A percentile compares a stretch with the other conserved stretches of the same genome.
Conservation (phyloP, 1,284 basidiomycete genomes). For the Ustilago nuda region DNA sequence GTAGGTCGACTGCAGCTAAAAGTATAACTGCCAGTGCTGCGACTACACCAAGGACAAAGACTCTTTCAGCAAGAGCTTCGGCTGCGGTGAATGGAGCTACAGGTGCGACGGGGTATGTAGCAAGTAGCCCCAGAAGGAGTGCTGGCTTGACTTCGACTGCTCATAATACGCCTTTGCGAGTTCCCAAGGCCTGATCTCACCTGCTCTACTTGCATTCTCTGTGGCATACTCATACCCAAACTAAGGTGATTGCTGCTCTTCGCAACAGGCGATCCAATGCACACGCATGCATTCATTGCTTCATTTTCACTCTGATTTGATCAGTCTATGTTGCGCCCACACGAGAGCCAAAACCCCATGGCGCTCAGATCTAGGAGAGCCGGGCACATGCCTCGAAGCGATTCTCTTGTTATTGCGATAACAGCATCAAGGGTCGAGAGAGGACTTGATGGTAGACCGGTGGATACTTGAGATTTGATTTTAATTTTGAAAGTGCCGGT, state of each 20-base stretch:
- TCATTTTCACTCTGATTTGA: no score
- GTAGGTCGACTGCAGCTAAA: neutral
- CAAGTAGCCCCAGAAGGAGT: slow-evolving; percentile 32
- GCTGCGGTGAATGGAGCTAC: neutral
- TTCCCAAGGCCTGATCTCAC: slow-evolving; percentile 12
- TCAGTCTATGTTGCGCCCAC: no score
- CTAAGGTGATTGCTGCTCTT: no score
- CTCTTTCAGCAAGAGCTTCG: slow-evolving; percentile 8
- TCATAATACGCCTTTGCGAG: slow-evolving; percentile 23
- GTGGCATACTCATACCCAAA: no score
- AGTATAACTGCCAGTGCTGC: neutral
- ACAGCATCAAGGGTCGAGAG: neutral
- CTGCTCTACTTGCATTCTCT: neutral
- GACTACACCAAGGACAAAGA: slow-evolving; percentile 18
- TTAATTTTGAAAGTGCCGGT: neutral
- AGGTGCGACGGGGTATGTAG: neutral
- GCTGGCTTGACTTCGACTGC: slow-evolving; percentile 12
- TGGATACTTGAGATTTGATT: neutral
- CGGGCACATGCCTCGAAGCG: no score
- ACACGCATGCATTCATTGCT: no score
- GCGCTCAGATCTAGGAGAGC: no score
- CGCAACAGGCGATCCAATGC: no score
- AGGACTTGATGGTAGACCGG: neutral
- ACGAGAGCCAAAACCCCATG: no score
- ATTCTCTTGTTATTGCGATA: no score